Conservation (phyloP, 495 filamentous ascomycete genomes). For the Collariella sp. region DNA sequence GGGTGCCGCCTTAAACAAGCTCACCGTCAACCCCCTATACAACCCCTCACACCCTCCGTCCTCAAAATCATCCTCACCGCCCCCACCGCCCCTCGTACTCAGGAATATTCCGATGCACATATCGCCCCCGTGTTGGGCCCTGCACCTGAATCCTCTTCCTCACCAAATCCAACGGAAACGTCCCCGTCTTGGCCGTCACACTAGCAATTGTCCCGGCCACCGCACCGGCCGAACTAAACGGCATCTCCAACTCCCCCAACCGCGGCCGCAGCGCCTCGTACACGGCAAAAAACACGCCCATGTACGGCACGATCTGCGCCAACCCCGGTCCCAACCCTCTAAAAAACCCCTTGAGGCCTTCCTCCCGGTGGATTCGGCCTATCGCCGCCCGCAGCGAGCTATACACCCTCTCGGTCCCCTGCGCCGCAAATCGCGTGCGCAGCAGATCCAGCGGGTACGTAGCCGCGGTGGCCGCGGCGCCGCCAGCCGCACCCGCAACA, state of each 20-base stretch:
- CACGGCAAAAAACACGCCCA: constrained; percentile 88
- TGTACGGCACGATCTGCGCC: constrained; percentile 84
- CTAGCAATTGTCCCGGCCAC: constrained; percentile 70
- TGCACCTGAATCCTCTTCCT: constrained; percentile 92
- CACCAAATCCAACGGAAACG: constrained; percentile 91
- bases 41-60: constrained; percentile 67
- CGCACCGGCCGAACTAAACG: constrained; percentile 72
- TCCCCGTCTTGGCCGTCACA: constrained; percentile 73
- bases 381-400: constrained; percentile 56
- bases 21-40: constrained; percentile 81
- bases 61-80: constrained; percentile 59
- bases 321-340: constrained; percentile 73
- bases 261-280: constrained; percentile 65
- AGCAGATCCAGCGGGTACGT: constrained; percentile 94
- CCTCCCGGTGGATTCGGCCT: constrained; percentile 59
- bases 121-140: constrained; percentile 68
- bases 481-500: constrained; percentile 69
- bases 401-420: constrained; percentile 80
- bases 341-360: constrained; percentile 75
- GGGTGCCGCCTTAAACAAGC: constrained; percentile 87
- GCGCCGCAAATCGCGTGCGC: constrained; percentile 89
- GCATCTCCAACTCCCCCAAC: constrained; percentile 47
- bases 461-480: constrained; percentile 66
- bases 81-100: constrained; percentile 57
- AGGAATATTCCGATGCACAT: constrained; percentile 83